Evolutionary conservation across 2,329 filamentous ascomycete genomes (phyloP).

Genomic region (Aspergillus sp.): DNA sequence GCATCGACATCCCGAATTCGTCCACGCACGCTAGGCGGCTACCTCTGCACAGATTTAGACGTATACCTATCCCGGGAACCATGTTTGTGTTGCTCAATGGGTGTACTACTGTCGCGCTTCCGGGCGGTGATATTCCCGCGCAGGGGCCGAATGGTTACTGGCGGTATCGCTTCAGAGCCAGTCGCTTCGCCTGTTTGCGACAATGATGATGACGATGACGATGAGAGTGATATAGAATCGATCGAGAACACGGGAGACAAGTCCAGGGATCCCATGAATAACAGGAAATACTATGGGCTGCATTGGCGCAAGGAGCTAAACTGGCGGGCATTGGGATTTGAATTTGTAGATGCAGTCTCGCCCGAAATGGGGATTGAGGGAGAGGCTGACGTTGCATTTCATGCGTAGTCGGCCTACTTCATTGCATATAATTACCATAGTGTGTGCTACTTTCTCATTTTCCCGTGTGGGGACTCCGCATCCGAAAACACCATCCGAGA

Average conservation of each 20-base stretch:
- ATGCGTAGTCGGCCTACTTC: constrained; percentile 9
- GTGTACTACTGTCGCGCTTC: constrained; percentile 88
- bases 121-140: constrained; percentile 66
- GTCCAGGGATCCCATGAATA: constrained; percentile 9
- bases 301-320: constrained; percentile 57
- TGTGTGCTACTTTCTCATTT: too few species aligned
- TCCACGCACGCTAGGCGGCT: constrained; percentile 70
- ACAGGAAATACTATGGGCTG: constrained; percentile 46
- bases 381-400: constrained; percentile 12
- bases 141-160: constrained; percentile 66
- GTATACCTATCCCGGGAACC: constrained; percentile 94
- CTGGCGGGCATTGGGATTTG: constrained; percentile 44
- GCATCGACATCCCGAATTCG: constrained; percentile 48
- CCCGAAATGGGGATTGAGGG: constrained; percentile 2
- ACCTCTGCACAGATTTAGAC: constrained; percentile 88
- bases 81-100: constrained; percentile 96
- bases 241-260: neutral
- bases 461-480: too few species aligned
- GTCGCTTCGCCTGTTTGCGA: constrained; percentile 13
- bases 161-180: constrained; percentile 70
- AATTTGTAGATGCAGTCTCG: constrained; percentile 29
- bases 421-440: too few species aligned
- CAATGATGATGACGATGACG: constrained; percentile 7
- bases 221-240: constrained; percentile 13
- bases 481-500: too few species aligned